These are phyloP conservation scores for Globisporangium lucens DNA, from an alignment of 352 stramenopile species.

Conservation along the genomic window DNA sequence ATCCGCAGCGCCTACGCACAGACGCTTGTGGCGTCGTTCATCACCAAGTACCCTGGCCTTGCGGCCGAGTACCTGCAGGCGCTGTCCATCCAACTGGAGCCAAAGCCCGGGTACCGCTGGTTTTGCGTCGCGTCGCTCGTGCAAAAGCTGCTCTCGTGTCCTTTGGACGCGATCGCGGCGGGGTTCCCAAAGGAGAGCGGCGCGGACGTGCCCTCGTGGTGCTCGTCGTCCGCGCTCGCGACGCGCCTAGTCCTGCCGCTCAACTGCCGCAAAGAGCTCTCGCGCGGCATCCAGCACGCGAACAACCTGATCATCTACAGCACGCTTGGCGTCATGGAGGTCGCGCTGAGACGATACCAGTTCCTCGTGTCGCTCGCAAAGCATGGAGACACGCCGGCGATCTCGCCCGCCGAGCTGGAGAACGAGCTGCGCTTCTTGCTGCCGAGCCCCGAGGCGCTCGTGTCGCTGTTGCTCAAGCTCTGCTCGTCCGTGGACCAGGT, in stretches of 20 bases:
- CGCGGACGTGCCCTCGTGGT: slow-evolving; percentile 28
- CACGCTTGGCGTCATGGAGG: slow-evolving; percentile 63
- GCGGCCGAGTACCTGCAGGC: slow-evolving; percentile 56
- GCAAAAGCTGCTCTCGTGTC: slow-evolving; percentile 56
- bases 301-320: slow-evolving; percentile 78
- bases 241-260: slow-evolving; percentile 64
- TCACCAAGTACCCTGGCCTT: slow-evolving; percentile 61
- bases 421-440: slow-evolving; percentile 66
- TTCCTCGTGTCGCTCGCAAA: slow-evolving; percentile 28
- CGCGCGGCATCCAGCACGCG: slow-evolving; percentile 70
- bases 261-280: slow-evolving; percentile 77
- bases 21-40: slow-evolving; percentile 48
- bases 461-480: slow-evolving; percentile 78
- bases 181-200: slow-evolving; percentile 21
- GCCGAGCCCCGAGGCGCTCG: slow-evolving; percentile 71
- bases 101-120: slow-evolving; percentile 72
- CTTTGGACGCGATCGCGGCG: slow-evolving; percentile 34
- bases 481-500: slow-evolving; percentile 35
- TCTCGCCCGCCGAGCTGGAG: slow-evolving; percentile 38
- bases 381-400: slow-evolving; percentile 8
- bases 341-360: slow-evolving; percentile 51
- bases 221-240: slow-evolving; percentile 46
- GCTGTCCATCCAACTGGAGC: slow-evolving; percentile 65
- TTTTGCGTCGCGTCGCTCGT: slow-evolving; percentile 72
- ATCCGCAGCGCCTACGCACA: slow-evolving; percentile 49